phyloP scores from a whole-genome alignment of 1,139 yeast species.

The Arxiozyma heterogenica region DNA sequence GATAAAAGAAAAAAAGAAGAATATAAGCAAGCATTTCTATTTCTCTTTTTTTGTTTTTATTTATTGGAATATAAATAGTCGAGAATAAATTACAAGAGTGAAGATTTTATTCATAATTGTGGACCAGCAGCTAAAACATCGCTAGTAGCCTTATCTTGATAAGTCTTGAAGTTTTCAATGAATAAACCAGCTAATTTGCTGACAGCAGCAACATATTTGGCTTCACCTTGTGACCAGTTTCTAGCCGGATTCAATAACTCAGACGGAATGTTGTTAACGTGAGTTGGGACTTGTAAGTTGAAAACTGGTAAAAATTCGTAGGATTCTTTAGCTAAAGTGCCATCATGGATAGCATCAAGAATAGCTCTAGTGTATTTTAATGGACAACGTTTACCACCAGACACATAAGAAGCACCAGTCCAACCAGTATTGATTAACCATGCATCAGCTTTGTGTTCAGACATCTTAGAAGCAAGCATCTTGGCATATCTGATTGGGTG shows the following conservation, averaged over 20 bases:
- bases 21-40: background rate
- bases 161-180: conserved; percentile 76
- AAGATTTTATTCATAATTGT: conserved; percentile 13
- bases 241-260: conserved; percentile 82
- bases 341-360: conserved; percentile 89
- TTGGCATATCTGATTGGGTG: conserved; percentile 98
- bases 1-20: too few relatives aligned
- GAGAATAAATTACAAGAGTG: background rate
- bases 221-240: conserved; percentile 70
- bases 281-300: conserved; percentile 78
- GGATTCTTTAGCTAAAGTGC: conserved; percentile 70
- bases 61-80: background rate
- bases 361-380: conserved; percentile 96
- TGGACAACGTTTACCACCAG: conserved; percentile 97
- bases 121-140: conserved; percentile 97
- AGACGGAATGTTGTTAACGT: conserved; percentile 72
- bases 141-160: conserved; percentile 70
- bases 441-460: conserved; percentile 81
- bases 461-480: conserved; percentile 90
- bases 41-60: too few relatives aligned
- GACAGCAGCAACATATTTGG: conserved; percentile 62
- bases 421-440: conserved; percentile 98
- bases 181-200: conserved; percentile 67
- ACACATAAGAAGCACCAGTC: conserved; percentile 89
- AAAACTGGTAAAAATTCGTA: conserved; percentile 81